A percentile compares a stretch with the other conserved stretches of the same genome.
These are phyloP conservation scores for Penicillium tannophilum DNA, from an alignment of 495 filamentous ascomycete genomes.

Conservation along the genomic window DNA sequence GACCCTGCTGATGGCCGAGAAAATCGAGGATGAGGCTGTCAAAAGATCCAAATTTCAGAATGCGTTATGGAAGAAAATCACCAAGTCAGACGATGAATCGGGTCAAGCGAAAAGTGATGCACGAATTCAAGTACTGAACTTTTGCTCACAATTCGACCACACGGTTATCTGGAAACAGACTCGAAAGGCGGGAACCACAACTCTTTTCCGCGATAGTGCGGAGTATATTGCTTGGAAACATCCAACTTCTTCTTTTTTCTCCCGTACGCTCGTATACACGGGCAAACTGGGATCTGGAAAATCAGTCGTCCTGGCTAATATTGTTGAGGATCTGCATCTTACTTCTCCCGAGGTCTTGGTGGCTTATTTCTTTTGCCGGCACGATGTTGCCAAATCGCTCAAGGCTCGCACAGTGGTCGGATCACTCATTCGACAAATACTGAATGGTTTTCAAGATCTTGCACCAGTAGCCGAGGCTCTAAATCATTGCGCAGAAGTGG, in stretches of 20 bases:
- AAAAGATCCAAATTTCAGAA: slow-evolving; percentile 9
- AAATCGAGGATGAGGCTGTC: slow-evolving; percentile 33
- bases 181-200: slow-evolving; percentile 41
- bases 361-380: slow-evolving; percentile 49
- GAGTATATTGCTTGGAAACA: slow-evolving; percentile 43
- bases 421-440: slow-evolving; percentile 41
- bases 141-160: slow-evolving; percentile 45
- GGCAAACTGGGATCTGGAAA: slow-evolving; percentile 48
- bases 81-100: slow-evolving; percentile 25
- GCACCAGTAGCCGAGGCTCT: not conserved
- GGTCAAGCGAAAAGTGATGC: slow-evolving; percentile 30
- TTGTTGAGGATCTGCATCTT: slow-evolving; percentile 44
- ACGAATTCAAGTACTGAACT: slow-evolving; percentile 33
- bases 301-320: slow-evolving; percentile 44
- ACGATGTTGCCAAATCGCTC: slow-evolving; percentile 41
- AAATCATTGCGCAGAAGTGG: not conserved
- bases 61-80: slow-evolving; percentile 24
- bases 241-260: slow-evolving; percentile 5
- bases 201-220: slow-evolving; percentile 22
- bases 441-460: slow-evolving; percentile 10
- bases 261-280: slow-evolving; percentile 29
- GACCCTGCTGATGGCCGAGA: slow-evolving; percentile 30
- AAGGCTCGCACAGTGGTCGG: slow-evolving; percentile 41
- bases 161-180: slow-evolving; percentile 44
- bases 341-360: slow-evolving; percentile 23